A percentile compares a stretch with the other conserved stretches of the same genome.
These are phyloP conservation scores for Yarrowia osloensis DNA, from an alignment of 805 yeast genomes.

Conservation along the genomic window DNA sequence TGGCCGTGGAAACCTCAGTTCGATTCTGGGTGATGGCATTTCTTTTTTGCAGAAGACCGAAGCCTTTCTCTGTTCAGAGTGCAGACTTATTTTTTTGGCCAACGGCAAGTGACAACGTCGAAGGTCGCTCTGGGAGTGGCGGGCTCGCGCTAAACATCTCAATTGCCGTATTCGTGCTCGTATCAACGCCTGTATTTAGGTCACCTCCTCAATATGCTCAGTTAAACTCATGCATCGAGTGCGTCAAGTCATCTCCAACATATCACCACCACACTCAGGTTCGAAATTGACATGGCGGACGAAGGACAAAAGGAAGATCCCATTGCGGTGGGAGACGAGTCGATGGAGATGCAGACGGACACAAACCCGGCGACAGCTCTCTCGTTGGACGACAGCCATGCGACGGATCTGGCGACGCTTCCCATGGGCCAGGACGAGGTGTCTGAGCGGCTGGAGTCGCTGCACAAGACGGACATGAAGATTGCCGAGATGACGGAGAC, in stretches of 20 bases:
- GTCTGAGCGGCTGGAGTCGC: conserved; percentile 38
- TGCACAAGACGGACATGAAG: conserved; percentile 39
- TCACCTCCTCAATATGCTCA: too few species aligned
- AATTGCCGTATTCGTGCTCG: too few species aligned
- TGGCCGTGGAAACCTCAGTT: conserved; percentile 31
- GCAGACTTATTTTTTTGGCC: too few species aligned
- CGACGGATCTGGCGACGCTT: conserved; percentile 10
- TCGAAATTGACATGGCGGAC: neutral
- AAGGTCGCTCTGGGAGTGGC: too few species aligned
- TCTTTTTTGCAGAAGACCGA: conserved; percentile 36
- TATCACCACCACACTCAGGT: conserved; percentile 13
- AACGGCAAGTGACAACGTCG: too few species aligned
- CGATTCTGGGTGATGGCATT: conserved; percentile 30
- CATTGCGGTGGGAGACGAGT: conserved; percentile 7
- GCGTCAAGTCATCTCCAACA: too few species aligned
- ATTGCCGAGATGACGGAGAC: conserved; percentile 11
- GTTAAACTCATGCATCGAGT: too few species aligned
- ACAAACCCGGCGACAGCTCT: neutral
- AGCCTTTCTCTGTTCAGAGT: neutral
- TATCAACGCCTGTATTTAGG: too few species aligned
- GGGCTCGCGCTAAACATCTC: too few species aligned
- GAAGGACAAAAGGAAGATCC: conserved; percentile 1
- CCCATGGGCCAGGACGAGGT: conserved; percentile 39
- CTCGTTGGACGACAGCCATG: conserved; percentile 3
- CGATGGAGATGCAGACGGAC: neutral